phyloP scores from a whole-genome alignment of 1,139 yeast species.

The Blastobotrys ciferrii region DNA sequence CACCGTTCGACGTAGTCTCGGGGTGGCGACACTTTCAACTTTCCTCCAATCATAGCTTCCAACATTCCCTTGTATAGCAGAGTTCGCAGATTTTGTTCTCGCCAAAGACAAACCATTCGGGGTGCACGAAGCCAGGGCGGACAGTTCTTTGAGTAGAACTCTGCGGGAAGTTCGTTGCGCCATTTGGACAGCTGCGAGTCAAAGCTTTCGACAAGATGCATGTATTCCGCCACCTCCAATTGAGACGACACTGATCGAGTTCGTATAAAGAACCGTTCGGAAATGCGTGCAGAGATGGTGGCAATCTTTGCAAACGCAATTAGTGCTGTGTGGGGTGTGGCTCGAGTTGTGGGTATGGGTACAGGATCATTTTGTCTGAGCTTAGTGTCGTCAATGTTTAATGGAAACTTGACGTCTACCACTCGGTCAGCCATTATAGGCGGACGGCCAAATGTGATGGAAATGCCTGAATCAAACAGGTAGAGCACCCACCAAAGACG shows the following conservation, averaged over 20 bases:
- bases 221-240: conserved; percentile 13
- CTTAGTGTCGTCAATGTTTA: conserved; percentile 48
- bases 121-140: conserved; percentile 18
- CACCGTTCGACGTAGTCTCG: conserved; percentile 11
- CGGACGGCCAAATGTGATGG: conserved; percentile 68
- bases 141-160: conserved; percentile 10
- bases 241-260: conserved; percentile 2
- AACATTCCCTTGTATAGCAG: conserved; percentile 17
- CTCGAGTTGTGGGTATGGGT: conserved; percentile 7
- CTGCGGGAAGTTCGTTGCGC: conserved; percentile 13
- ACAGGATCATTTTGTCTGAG: conserved; percentile 12
- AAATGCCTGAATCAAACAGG: conserved; percentile 62
- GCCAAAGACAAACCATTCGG: conserved; percentile 15
- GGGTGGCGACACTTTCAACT: conserved; percentile 9
- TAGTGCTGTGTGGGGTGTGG: conserved; percentile 17
- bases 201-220: conserved; percentile 12
- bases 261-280: conserved; percentile 14
- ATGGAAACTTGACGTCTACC: conserved; percentile 51
- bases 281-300: conserved; percentile 15
- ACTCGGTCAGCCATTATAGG: conserved; percentile 53
- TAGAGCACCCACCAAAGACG: conserved; percentile 49
- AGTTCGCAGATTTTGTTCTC: conserved; percentile 15
- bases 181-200: conserved; percentile 14
- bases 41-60: conserved; percentile 13
- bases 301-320: conserved; percentile 17